A percentile compares a stretch with the other conserved stretches of the same genome.
Conservation (phyloP, 2,329 filamentous ascomycete genomes). For the Penicillium sp. region DNA sequence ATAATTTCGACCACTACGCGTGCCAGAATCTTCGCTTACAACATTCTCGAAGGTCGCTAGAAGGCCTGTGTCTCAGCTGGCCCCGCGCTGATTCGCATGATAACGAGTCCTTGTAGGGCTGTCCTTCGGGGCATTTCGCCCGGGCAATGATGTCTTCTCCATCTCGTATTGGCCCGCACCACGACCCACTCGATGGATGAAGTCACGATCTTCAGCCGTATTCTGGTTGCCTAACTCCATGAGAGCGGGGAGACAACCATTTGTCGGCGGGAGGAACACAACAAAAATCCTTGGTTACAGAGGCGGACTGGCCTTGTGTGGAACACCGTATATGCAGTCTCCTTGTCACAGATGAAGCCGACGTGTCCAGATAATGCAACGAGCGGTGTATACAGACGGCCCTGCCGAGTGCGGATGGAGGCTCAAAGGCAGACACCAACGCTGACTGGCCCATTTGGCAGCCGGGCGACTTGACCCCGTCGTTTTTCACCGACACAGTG, state of each 20-base stretch:
- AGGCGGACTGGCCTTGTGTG: neutral
- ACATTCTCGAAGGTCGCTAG: slow-evolving; percentile 29
- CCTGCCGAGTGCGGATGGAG: slow-evolving; percentile 10
- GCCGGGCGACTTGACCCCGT: neutral
- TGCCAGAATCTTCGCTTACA: slow-evolving; percentile 5
- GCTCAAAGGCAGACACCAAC: slow-evolving; percentile 19
- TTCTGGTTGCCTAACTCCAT: slow-evolving; percentile 9
- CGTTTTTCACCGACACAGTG: slow-evolving; percentile 19
- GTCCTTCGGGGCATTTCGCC: neutral
- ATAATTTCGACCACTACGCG: neutral
- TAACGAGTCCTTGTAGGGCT: neutral
- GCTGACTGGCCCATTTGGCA: slow-evolving; percentile 12
- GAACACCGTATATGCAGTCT: neutral
- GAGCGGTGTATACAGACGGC: slow-evolving; percentile 24
- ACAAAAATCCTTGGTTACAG: neutral
- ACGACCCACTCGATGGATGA: neutral
- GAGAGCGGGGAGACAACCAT: neutral
- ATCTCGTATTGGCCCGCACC: neutral
- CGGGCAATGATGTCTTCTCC: neutral
- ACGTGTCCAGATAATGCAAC: slow-evolving; percentile 8
- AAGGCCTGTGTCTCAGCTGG: slow-evolving; percentile 10
- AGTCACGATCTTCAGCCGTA: neutral
- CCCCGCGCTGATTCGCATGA: slow-evolving; percentile 8
- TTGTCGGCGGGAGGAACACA: neutral
- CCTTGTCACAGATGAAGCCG: neutral